These are phyloP conservation scores for Trametes meyenii DNA, from an alignment of 768 basidiomycete genomes.

Conservation along the genomic window DNA sequence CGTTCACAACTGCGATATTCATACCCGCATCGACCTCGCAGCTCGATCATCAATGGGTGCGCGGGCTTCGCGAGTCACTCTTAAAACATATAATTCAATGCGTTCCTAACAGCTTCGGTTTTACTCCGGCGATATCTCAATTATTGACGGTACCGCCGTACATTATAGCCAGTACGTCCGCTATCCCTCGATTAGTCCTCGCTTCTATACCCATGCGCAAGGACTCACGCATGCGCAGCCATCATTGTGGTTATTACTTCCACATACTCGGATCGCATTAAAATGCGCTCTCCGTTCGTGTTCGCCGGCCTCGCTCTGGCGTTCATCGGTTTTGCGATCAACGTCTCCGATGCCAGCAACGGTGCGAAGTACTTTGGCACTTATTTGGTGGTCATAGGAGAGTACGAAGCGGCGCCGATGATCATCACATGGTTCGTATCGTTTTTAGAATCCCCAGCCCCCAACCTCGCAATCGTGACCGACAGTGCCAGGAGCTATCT, in stretches of 20 bases:
- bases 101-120: constrained; percentile 64
- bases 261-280: constrained; percentile 58
- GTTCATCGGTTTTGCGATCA: constrained; percentile 64
- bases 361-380: constrained; percentile 75
- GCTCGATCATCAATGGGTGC: constrained; percentile 61
- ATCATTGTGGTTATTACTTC: constrained; percentile 54
- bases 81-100: no score
- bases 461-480: neutral
- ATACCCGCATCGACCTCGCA: constrained; percentile 27
- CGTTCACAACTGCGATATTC: no score
- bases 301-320: constrained; percentile 51
- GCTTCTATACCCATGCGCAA: no score
- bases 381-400: constrained; percentile 68
- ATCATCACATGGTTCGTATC: constrained; percentile 53
- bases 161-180: constrained; percentile 47
- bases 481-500: neutral
- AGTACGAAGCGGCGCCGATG: constrained; percentile 61
- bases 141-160: constrained; percentile 73
- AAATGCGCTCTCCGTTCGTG: constrained; percentile 62
- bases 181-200: neutral
- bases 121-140: constrained; percentile 56
- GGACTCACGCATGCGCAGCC: constrained; percentile 39
- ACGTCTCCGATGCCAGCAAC: constrained; percentile 53
- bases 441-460: neutral
- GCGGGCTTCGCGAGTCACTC: constrained; percentile 16